Conservation (phyloP, 2,329 filamentous ascomycete species). For the Colletotrichum caudatum region DNA sequence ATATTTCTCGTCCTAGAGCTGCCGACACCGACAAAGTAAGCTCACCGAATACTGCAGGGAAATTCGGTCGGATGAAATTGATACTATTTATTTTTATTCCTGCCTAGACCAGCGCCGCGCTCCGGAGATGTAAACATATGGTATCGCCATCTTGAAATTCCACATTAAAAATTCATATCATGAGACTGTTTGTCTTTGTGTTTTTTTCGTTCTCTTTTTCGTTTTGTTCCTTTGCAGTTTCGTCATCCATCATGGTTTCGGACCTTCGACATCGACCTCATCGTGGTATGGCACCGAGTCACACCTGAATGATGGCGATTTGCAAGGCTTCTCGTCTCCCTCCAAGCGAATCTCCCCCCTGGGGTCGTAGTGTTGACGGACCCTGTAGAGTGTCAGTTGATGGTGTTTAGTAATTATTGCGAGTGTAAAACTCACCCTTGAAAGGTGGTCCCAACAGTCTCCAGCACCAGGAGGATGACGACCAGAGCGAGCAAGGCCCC, state of each 20-base stretch:
- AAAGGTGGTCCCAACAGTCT: slow-evolving; percentile 35
- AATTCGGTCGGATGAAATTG: neutral
- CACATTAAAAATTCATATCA: slow-evolving; percentile 27
- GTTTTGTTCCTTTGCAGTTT: too few relatives aligned
- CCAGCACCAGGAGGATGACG: slow-evolving; percentile 28
- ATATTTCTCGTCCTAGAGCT: too few relatives aligned
- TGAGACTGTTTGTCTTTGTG: neutral
- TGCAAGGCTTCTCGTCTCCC: slow-evolving; percentile 28
- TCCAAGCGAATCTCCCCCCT: slow-evolving; percentile 30
- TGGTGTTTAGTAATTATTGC: neutral
- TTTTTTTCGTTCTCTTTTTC: neutral
- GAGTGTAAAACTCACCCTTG: slow-evolving; percentile 27
- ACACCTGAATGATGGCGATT: slow-evolving; percentile 30
- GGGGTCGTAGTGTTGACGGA: slow-evolving; percentile 31
- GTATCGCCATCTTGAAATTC: slow-evolving; percentile 31
- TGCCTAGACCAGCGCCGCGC: slow-evolving; percentile 34
- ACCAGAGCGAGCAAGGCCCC: slow-evolving; percentile 35
- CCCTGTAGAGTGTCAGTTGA: slow-evolving; percentile 11
- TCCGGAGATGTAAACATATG: slow-evolving; percentile 31
- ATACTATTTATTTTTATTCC: neutral
- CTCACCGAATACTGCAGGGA: neutral
- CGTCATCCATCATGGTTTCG: slow-evolving; percentile 5
- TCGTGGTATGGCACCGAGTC: slow-evolving; percentile 14
- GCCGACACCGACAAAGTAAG: too few relatives aligned
- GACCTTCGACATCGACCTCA: slow-evolving; percentile 6